Evolutionary conservation across 495 filamentous ascomycete genomes (phyloP).

Genomic region (Talaromyces nanjingensis): DNA sequence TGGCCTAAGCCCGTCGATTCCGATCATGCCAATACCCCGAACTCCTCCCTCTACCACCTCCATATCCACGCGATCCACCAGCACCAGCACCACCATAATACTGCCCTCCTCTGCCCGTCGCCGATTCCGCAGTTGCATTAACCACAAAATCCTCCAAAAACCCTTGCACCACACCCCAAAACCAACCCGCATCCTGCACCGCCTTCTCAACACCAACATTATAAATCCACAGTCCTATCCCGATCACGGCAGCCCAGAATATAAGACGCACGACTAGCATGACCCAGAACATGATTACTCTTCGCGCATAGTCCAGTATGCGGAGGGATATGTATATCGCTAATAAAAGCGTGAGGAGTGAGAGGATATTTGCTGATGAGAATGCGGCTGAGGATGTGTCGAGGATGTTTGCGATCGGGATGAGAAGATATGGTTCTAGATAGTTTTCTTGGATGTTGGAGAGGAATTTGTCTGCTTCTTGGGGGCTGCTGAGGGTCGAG

Average conservation of each 20-base stretch:
- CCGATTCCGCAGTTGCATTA: conserved; percentile 24
- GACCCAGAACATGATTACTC: conserved; percentile 70
- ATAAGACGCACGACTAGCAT: conserved; percentile 47
- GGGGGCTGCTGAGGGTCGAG: background rate
- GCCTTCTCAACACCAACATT: conserved; percentile 56
- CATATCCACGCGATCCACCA: background rate
- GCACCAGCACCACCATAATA: conserved; percentile 5
- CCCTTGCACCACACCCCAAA: conserved; percentile 44
- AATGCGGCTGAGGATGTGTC: conserved; percentile 19
- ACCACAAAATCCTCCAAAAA: conserved; percentile 50
- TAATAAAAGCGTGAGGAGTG: conserved; percentile 48
- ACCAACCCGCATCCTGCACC: conserved; percentile 50
- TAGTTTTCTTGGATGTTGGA: conserved; percentile 13
- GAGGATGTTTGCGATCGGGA: conserved; percentile 17
- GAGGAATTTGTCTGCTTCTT: background rate
- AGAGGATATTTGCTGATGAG: conserved; percentile 51
- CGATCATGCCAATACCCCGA: background rate
- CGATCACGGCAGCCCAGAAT: conserved; percentile 51
- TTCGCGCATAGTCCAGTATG: conserved; percentile 58
- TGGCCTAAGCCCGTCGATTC: background rate
- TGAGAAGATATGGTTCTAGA: conserved; percentile 34
- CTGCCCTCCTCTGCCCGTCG: conserved; percentile 9
- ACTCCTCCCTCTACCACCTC: conserved; percentile 5
- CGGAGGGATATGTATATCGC: conserved; percentile 56
- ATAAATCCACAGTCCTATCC: conserved; percentile 49